Evolutionary conservation across 2,329 filamentous ascomycete species (phyloP).

Genomic region (Botrytis fragariae): DNA sequence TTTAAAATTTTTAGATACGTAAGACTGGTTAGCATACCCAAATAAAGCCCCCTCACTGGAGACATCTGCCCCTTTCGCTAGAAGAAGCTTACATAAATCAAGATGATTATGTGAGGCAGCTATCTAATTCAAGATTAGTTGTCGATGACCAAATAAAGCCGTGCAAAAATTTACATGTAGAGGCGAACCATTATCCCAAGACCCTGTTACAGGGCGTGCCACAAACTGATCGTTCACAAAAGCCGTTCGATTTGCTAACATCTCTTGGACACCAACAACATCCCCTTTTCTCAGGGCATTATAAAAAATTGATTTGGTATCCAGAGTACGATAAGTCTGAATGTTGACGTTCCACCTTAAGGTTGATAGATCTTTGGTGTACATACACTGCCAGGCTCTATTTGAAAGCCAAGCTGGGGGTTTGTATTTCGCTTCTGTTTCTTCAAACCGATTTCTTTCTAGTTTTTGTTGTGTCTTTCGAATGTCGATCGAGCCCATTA

Average conservation of each 20-base stretch:
- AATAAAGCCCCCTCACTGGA: fast-evolving
- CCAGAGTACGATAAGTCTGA: slow-evolving; percentile 15
- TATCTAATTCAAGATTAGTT: neutral
- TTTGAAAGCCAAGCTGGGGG: slow-evolving; percentile 18
- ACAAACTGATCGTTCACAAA: slow-evolving; percentile 5
- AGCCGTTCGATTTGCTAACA: slow-evolving; percentile 16
- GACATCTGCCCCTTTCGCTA: neutral
- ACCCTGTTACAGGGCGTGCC: too few relatives aligned
- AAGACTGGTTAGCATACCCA: neutral
- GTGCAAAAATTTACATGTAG: neutral
- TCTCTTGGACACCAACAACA: slow-evolving; percentile 10
- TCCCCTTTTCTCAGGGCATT: neutral
- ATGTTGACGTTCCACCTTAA: slow-evolving; percentile 16
- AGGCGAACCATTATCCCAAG: neutral
- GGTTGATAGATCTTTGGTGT: neutral
- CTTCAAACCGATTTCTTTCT: neutral
- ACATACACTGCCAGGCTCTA: slow-evolving; percentile 13
- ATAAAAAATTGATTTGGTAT: neutral
- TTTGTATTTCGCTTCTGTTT: slow-evolving; percentile 13
- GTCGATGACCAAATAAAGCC: neutral
- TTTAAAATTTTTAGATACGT: neutral
- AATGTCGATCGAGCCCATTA: neutral
- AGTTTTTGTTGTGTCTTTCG: neutral
- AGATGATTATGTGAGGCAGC: neutral
- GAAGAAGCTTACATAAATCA: neutral